Conservation (phyloP, 2,329 filamentous ascomycete genomes). For the Cladosporium sp. region DNA sequence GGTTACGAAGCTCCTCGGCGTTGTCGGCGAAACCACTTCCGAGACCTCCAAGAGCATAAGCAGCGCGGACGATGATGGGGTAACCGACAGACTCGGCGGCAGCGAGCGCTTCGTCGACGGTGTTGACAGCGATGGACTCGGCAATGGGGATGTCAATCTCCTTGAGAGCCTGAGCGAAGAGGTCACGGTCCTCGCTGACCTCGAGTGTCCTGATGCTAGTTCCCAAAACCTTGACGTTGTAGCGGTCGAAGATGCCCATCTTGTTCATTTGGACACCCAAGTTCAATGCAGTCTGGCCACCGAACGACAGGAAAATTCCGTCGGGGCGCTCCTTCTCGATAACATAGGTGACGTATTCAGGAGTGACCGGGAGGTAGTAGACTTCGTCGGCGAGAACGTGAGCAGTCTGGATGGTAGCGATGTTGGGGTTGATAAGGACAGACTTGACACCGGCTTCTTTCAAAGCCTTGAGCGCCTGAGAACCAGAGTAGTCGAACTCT, state of each 20-base stretch:
- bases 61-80: constrained; percentile 95
- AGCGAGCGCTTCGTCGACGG: constrained; percentile 85
- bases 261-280: constrained; percentile 96
- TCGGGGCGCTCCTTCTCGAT: constrained; percentile 95
- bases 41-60: constrained; percentile 92
- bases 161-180: constrained; percentile 92
- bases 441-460: constrained; percentile 92
- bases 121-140: constrained; percentile 88
- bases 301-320: constrained; percentile 95
- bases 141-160: constrained; percentile 98
- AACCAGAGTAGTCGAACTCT: constrained; percentile 98
- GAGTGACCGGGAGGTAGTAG: constrained; percentile 96
- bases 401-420: constrained; percentile 96
- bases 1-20: constrained; percentile 86
- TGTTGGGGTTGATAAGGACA: constrained; percentile 96
- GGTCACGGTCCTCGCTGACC: constrained; percentile 91
- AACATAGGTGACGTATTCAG: constrained; percentile 96
- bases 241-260: constrained; percentile 91
- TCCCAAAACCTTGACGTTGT: constrained; percentile 91
- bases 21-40: constrained; percentile 96
- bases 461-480: constrained; percentile 92
- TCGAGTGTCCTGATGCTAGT: constrained; percentile 93
- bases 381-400: constrained; percentile 95
- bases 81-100: constrained; percentile 88
- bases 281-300: constrained; percentile 95